Conservation (phyloP, 371 early-diverging fungal genomes). For the Mortierella sp. region DNA sequence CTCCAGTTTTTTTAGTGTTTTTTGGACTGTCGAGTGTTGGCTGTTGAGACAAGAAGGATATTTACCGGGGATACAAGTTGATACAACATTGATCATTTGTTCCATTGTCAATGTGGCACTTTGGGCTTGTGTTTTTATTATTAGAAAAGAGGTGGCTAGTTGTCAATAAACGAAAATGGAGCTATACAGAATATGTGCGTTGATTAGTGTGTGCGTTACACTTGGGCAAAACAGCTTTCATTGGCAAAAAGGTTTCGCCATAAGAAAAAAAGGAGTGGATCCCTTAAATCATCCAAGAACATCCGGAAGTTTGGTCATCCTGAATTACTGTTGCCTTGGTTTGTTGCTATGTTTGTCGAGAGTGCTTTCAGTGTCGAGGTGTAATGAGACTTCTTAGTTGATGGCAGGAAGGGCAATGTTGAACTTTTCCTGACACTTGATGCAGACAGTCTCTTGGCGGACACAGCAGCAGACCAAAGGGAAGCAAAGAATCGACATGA, state of each 20-base stretch:
- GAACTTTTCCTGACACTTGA: slow-evolving; percentile 54
- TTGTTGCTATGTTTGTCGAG: background rate
- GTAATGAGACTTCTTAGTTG: background rate
- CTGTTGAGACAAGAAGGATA: background rate
- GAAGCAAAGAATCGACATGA: slow-evolving; percentile 45
- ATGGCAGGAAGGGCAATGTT: slow-evolving; percentile 35
- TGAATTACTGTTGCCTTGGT: background rate
- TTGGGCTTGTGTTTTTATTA: background rate
- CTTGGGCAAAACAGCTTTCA: background rate
- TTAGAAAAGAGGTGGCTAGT: background rate
- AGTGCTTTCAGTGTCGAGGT: background rate
- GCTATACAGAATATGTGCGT: background rate
- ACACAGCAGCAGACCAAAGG: slow-evolving; percentile 53
- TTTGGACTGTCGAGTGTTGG: background rate
- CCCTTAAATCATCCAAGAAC: background rate
- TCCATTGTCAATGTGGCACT: background rate
- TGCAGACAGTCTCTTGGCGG: slow-evolving; percentile 40
- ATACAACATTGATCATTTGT: background rate
- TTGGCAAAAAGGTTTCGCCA: too few species aligned
- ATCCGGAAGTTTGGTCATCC: background rate
- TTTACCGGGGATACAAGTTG: background rate
- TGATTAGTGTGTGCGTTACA: background rate
- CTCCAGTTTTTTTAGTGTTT: background rate
- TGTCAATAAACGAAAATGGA: background rate
- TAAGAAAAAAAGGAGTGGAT: background rate